These are phyloP conservation scores for Chrysanthemum makinoi DNA, from an alignment of 129 eudicot genomes.

Conservation along the genomic window DNA sequence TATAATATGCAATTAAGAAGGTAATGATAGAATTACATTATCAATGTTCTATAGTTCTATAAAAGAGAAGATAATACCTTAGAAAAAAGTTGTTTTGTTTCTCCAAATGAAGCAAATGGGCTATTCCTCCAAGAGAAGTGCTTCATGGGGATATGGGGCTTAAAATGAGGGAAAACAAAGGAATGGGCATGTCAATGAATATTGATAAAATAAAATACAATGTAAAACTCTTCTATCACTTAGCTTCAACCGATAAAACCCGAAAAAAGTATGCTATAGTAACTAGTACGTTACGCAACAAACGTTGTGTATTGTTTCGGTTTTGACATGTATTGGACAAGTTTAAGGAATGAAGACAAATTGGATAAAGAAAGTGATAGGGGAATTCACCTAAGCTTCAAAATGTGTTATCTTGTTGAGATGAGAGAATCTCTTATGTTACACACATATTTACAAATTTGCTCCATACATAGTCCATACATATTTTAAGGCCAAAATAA, in stretches of 20 bases:
- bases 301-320: background rate
- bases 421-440: conserved; percentile 37
- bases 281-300: conserved; percentile 10
- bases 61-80: conserved; percentile 24
- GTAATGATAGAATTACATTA: background rate
- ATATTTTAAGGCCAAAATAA: conserved; percentile 19
- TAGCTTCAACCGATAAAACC: background rate
- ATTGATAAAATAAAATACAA: conserved; percentile 32
- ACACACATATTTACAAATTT: conserved; percentile 16
- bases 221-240: background rate
- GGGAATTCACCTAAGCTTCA: conserved; percentile 43
- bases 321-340: background rate
- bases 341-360: conserved; percentile 28
- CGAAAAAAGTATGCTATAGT: conserved; percentile 7
- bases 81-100: conserved; percentile 20
- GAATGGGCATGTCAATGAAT: conserved; percentile 15
- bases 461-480: conserved; percentile 26
- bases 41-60: background rate
- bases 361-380: conserved; percentile 56
- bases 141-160: conserved; percentile 39
- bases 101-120: conserved; percentile 22
- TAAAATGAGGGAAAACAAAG: conserved; percentile 26
- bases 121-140: conserved; percentile 29
- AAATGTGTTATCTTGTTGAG: conserved; percentile 29
- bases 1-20: background rate